Evolutionary conservation across 768 basidiomycete species (phyloP).

Genomic region (Rhodosporidiobolus odoratus): DNA sequence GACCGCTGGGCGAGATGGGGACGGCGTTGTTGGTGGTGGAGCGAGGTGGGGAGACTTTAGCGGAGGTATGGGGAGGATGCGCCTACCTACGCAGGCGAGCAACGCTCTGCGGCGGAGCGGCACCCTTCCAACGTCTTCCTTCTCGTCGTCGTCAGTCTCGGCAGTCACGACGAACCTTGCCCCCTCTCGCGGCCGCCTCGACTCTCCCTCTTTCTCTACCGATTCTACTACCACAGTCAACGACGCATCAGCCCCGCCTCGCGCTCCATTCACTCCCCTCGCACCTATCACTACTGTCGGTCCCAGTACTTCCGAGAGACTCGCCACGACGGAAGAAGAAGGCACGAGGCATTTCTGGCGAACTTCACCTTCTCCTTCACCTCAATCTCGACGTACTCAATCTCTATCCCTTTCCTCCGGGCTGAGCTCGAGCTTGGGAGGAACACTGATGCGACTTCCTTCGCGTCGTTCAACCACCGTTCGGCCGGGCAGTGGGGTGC

Average conservation of each 20-base stretch:
- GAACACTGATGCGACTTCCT: not conserved
- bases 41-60: not conserved
- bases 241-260: not conserved
- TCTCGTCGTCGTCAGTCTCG: not conserved
- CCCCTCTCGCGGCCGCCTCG: not conserved
- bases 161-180: not conserved
- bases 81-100: not conserved
- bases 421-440: not conserved
- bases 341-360: not conserved
- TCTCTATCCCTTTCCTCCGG: not conserved
- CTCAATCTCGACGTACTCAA: not conserved
- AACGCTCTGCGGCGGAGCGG: not conserved
- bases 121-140: not conserved
- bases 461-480: not conserved
- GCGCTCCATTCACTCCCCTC: too few species aligned
- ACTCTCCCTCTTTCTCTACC: not conserved
- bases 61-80: not conserved
- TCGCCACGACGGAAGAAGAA: not conserved
- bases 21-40: not conserved
- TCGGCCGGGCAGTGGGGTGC: not conserved
- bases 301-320: too few species aligned
- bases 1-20: not conserved
- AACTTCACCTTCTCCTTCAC: not conserved
- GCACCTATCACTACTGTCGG: too few species aligned
- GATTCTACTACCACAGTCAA: too few species aligned